Base-by-base conservation (phyloP, 164 flowering plant species). In the Hamamelis virginiana region DNA sequence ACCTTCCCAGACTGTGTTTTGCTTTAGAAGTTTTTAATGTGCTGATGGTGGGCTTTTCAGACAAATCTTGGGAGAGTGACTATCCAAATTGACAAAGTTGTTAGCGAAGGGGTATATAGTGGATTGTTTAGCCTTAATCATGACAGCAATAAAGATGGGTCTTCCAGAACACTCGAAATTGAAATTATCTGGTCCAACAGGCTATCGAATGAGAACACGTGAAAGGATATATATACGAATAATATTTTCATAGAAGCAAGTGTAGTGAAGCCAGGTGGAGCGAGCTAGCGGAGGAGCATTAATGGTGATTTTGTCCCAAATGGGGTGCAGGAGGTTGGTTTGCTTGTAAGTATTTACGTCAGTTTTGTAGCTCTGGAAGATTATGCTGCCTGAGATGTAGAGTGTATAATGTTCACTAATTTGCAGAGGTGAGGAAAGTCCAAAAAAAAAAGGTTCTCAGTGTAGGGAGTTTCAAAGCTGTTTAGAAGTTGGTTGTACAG, bases 51-150 rank as follows among this genome's bases (percentile, higher is more conserved):
- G 21, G 10, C 65, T 51, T 77, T 77, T 74, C 96, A 93, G 98
- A 57, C 88, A 41, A 88, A 89, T 57, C 86, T 91, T 45, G 98
- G 98, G 33, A 88, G 88, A 71, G 91, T 93, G 56, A 88, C 92
- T 4, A 89, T 93, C 70, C 97, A 89, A 72, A 93, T 93, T 57
- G 98, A 93, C 81, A 93, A 88, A 79, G 94, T 93, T 5, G 91
- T 93, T 47, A 80, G 78, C 0, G 94, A 93, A 77, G 98, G 97
- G 57, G 78, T 80, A 48, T 84, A 85, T 75, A 91, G 94, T 43
- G 98, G 97, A 18, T 62, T 86, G 41, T 86, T 93, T 81, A 88
- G 89, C 81, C 89, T 94, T 18, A 90, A 81, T 69, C 90, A 89
- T 50, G 92, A 88, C 33, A 74, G 75, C 76, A 83, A 82, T 72